phyloP scores from a whole-genome alignment of 768 basidiomycete genomes.

The Chalciporus chontae region DNA sequence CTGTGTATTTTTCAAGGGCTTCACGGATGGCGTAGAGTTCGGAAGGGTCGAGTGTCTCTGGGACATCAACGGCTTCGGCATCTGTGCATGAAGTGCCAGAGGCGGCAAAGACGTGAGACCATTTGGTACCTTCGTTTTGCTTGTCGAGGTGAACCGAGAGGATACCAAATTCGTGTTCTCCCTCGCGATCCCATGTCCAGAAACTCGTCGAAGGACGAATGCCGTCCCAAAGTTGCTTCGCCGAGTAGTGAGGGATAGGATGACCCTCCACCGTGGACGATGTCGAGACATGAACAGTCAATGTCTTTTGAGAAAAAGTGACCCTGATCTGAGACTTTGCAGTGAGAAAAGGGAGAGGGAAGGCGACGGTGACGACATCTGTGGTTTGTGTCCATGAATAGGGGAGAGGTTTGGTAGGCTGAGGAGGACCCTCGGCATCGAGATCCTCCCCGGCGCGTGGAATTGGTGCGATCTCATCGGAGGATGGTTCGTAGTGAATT shows the following conservation, averaged over 20 bases:
- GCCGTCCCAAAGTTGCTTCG: constrained; percentile 71
- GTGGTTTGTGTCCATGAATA: constrained; percentile 93
- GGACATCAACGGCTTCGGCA: constrained; percentile 60
- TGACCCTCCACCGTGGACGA: constrained; percentile 28
- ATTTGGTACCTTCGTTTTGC: constrained; percentile 74
- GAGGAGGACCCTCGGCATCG: constrained; percentile 33
- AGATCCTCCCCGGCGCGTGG: constrained; percentile 60
- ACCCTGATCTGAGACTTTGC: constrained; percentile 63
- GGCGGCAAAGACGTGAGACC: constrained; percentile 80
- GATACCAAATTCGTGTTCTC: constrained; percentile 60
- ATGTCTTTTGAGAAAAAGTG: constrained; percentile 56
- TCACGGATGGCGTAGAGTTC: constrained; percentile 79
- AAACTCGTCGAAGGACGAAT: constrained; percentile 77
- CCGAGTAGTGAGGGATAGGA: constrained; percentile 55
- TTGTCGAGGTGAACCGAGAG: constrained; percentile 88
- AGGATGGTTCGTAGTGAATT: constrained; percentile 50
- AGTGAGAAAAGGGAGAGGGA: constrained; percentile 76
- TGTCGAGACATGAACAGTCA: constrained; percentile 60
- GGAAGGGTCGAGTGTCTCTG: constrained; percentile 85
- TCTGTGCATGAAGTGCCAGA: constrained; percentile 33
- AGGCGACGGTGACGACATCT: constrained; percentile 78
- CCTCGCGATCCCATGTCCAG: constrained; percentile 91
- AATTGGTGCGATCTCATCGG: constrained; percentile 67
- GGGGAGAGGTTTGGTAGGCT: constrained; percentile 58
- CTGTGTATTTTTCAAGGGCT: constrained; percentile 82